Evolutionary conservation across 305 asterid species (phyloP).

Genomic region (Rubia peregrina): DNA sequence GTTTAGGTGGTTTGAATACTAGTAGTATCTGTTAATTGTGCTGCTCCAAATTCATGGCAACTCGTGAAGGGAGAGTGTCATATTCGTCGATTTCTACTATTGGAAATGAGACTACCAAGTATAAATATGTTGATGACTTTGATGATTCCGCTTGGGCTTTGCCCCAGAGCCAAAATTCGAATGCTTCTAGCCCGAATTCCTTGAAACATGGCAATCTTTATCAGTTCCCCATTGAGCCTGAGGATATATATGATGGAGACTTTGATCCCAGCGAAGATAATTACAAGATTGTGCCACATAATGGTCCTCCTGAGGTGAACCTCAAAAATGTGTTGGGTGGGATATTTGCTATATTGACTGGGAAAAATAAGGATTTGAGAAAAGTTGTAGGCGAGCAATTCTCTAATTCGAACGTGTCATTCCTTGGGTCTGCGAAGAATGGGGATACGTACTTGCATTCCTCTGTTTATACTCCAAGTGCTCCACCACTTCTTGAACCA

Average conservation of each 20-base stretch:
- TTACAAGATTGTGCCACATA: conserved; percentile 25
- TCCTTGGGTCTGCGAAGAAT: conserved; percentile 76
- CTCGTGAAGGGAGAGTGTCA: conserved; percentile 41
- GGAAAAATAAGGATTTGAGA: conserved; percentile 45
- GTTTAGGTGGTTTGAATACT: conserved; percentile 13
- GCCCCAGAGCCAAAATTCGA: conserved; percentile 29
- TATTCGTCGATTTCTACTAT: conserved; percentile 53
- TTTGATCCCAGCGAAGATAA: conserved; percentile 55
- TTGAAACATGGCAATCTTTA: conserved; percentile 36
- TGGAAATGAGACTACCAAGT: conserved; percentile 44
- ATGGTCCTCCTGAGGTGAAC: conserved; percentile 74
- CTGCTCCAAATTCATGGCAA: conserved; percentile 36
- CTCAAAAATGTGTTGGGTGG: conserved; percentile 68
- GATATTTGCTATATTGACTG: conserved; percentile 64
- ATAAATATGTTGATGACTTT: conserved; percentile 56
- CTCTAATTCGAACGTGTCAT: conserved; percentile 64
- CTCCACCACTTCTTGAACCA: conserved; percentile 86
- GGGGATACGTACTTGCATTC: conserved; percentile 82
- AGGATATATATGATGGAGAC: conserved; percentile 46
- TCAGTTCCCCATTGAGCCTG: conserved; percentile 39
- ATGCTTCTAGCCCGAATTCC: conserved; percentile 10
- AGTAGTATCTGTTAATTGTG: conserved; percentile 5
- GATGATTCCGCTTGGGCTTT: conserved; percentile 45
- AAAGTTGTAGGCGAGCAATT: conserved; percentile 32
- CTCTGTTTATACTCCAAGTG: conserved; percentile 92